Conservation (phyloP, 2,329 filamentous ascomycete species). For the Verticillium alfalfae region DNA sequence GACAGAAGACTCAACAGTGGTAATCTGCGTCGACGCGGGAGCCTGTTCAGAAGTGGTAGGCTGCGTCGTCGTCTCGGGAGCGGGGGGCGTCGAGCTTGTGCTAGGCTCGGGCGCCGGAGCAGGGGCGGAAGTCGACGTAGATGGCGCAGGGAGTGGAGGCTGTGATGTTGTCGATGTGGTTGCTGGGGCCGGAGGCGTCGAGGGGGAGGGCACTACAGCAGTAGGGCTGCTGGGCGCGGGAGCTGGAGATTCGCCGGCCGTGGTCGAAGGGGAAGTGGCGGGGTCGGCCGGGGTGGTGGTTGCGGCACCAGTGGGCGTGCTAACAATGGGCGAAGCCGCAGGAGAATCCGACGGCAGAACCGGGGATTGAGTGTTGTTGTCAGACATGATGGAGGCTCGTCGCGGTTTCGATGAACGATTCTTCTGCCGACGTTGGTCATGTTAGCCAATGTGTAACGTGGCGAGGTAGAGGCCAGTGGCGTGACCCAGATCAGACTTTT, state of each 20-base stretch:
- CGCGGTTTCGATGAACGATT: conserved; percentile 9
- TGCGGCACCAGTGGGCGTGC: not conserved
- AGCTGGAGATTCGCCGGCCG: conserved; percentile 2
- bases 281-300: conserved; percentile 3
- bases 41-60: not conserved
- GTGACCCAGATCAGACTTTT: not conserved
- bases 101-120: conserved; percentile 6
- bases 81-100: conserved; percentile 7
- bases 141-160: conserved; percentile 10
- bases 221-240: conserved; percentile 3
- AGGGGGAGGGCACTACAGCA: conserved; percentile 6
- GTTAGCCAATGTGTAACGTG: conserved; percentile 20
- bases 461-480: not conserved
- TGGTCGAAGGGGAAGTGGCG: not conserved
- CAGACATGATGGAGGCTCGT: conserved; percentile 24
- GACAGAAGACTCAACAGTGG: not conserved
- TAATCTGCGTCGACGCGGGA: not conserved
- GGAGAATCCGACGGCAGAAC: not conserved
- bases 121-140: conserved; percentile 8
- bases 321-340: not conserved
- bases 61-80: not conserved
- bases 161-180: conserved; percentile 7
- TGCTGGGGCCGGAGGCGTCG: conserved; percentile 10
- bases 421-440: conserved; percentile 15
- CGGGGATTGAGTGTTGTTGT: conserved; percentile 2